Conservation (phyloP, 495 filamentous ascomycete genomes). For the Penicillium psychrofluorescens region DNA sequence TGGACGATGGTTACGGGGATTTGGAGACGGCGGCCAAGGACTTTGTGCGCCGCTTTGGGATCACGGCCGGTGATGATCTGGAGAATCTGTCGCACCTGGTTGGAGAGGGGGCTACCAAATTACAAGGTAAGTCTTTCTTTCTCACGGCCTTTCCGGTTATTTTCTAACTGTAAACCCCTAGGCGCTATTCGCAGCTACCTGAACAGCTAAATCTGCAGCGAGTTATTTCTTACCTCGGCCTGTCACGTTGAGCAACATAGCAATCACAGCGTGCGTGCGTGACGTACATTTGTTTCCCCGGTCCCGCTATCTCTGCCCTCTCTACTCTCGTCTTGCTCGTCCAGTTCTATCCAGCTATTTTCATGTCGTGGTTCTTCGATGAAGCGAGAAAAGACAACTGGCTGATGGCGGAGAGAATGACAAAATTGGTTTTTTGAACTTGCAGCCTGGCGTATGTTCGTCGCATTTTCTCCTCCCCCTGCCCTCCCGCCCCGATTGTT, state of each 20-base stretch:
- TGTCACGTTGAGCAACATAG: slow-evolving; percentile 17
- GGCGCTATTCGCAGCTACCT: slow-evolving; percentile 79
- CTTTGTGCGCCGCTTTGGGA: slow-evolving; percentile 87
- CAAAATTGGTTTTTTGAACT: slow-evolving; percentile 6
- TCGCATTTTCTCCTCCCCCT: no score
- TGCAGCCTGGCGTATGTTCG: slow-evolving; percentile 6
- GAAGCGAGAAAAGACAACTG: no score
- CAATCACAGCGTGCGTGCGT: slow-evolving; percentile 11
- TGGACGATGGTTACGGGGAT: slow-evolving; percentile 71
- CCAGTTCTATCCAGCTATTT: neutral
- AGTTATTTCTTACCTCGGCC: slow-evolving; percentile 4
- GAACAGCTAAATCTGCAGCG: slow-evolving; percentile 43
- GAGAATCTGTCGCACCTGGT: slow-evolving; percentile 77
- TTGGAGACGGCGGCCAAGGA: slow-evolving; percentile 89
- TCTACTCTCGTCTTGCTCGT: no score
- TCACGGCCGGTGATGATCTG: slow-evolving; percentile 90
- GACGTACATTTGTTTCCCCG: slow-evolving; percentile 9
- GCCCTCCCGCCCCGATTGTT: no score
- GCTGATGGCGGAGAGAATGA: neutral
- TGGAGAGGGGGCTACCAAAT: slow-evolving; percentile 73
- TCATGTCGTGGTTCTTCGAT: neutral
- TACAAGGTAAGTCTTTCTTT: slow-evolving; percentile 55
- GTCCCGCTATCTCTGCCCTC: no score
- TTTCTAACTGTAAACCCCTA: slow-evolving; percentile 13
- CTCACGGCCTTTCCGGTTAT: neutral